phyloP scores from a whole-genome alignment of 371 early-diverging fungal genomes.

The Caulochytrium protostelioides region DNA sequence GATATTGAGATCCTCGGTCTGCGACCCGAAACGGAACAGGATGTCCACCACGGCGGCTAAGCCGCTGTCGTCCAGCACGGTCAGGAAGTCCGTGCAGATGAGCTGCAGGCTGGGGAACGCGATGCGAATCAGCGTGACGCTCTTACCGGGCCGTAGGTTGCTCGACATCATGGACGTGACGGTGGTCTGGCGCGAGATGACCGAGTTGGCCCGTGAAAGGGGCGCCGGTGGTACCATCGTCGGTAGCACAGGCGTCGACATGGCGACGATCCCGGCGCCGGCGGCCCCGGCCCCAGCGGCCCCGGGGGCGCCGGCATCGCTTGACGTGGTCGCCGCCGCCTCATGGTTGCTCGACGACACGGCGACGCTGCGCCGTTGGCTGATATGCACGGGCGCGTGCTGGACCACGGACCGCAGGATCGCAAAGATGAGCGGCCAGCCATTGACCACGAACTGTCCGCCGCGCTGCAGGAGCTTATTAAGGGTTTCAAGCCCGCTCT shows the following conservation, averaged over 20 bases:
- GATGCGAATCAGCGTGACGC: slow-evolving; percentile 43
- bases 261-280: too few species aligned
- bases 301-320: neutral
- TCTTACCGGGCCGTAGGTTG: too few species aligned
- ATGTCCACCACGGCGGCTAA: slow-evolving; percentile 62
- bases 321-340: neutral
- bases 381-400: too few species aligned
- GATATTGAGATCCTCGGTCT: slow-evolving; percentile 80
- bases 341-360: neutral
- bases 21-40: slow-evolving; percentile 56
- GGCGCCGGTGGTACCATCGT: too few species aligned
- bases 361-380: too few species aligned
- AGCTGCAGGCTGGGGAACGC: slow-evolving; percentile 83
- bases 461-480: slow-evolving; percentile 70
- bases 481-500: slow-evolving; percentile 65
- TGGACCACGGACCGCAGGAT: slow-evolving; percentile 46
- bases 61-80: slow-evolving; percentile 47
- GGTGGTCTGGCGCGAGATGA: neutral
- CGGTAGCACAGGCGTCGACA: too few species aligned
- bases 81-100: slow-evolving; percentile 85
- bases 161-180: slow-evolving; percentile 4
- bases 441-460: slow-evolving; percentile 60
- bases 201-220: too few species aligned
- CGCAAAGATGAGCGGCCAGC: slow-evolving; percentile 79
- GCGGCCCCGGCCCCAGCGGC: too few species aligned